A percentile compares a stretch with the other conserved stretches of the same genome.
Evolutionary conservation across 2,329 filamentous ascomycete genomes (phyloP).

Genomic region (Byssothecium circinans): DNA sequence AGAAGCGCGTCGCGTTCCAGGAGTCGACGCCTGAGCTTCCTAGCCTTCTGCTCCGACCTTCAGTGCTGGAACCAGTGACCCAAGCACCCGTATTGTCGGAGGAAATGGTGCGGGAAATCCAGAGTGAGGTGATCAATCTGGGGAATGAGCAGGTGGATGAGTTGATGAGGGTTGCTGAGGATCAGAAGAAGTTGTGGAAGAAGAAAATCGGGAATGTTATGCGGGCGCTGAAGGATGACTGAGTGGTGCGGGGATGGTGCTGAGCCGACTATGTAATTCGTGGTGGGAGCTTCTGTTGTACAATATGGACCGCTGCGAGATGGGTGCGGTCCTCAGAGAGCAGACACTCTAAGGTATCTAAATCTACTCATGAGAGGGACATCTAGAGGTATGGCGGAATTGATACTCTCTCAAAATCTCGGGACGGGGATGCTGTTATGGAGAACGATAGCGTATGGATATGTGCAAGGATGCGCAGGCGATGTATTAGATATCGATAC

Average conservation of each 20-base stretch:
- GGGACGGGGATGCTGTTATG: no score
- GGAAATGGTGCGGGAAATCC: conserved; percentile 17
- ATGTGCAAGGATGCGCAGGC: no score
- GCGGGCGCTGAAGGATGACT: conserved; percentile 17
- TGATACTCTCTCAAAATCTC: no score
- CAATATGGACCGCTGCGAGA: no score
- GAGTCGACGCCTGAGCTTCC: conserved; percentile 14
- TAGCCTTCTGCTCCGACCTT: conserved; percentile 20
- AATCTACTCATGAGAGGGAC: no score
- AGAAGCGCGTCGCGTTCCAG: conserved; percentile 30
- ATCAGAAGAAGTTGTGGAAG: conserved; percentile 26
- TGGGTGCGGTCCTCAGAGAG: no score
- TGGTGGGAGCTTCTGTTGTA: no score
- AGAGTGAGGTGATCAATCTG: conserved; percentile 17
- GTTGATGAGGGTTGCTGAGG: conserved; percentile 22
- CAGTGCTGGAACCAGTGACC: conserved; percentile 9
- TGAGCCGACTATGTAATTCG: no score
- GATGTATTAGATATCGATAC: no score
- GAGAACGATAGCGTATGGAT: no score
- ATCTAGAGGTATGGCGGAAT: no score
- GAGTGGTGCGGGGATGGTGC: conserved; percentile 3
- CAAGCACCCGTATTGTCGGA: conserved; percentile 13
- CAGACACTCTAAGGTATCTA: no score
- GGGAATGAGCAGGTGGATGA: conserved; percentile 24
- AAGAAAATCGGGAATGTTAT: conserved; percentile 27